These are phyloP conservation scores for Daldinia caldariorum DNA, from an alignment of 495 filamentous ascomycete species.

Conservation along the genomic window DNA sequence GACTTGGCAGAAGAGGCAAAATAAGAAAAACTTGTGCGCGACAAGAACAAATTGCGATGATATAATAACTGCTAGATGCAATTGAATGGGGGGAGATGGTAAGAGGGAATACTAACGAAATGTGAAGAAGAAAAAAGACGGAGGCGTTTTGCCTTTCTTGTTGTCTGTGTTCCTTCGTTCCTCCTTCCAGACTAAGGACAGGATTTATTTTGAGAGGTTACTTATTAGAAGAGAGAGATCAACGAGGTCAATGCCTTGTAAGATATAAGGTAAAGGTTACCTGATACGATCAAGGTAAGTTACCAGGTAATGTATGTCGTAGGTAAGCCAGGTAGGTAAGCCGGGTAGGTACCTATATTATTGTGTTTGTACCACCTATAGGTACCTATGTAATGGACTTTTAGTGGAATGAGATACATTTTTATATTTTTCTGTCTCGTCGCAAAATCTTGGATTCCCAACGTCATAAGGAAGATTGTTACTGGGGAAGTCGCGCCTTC, in stretches of 20 bases:
- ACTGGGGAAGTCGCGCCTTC: conserved; percentile 21
- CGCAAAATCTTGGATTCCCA: conserved; percentile 29
- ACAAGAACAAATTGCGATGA: not conserved
- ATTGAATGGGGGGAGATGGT: not conserved
- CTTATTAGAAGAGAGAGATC: not conserved
- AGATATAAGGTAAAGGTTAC: not conserved
- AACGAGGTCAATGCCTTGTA: not conserved
- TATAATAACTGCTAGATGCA: conserved; percentile 4
- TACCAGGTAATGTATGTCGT: not conserved
- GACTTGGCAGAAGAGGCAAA: conserved; percentile 4
- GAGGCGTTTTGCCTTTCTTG: conserved; percentile 1
- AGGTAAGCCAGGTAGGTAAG: not conserved
- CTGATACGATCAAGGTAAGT: not conserved
- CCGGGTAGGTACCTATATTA: too few relatives aligned
- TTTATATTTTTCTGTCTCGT: conserved; percentile 24
- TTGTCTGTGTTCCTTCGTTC: not conserved
- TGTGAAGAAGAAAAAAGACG: not conserved
- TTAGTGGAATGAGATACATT: not conserved
- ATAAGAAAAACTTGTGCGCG: not conserved
- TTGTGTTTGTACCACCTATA: too few relatives aligned
- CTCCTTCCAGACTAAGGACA: conserved; percentile 14
- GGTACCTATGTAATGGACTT: not conserved
- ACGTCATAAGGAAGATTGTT: conserved; percentile 35
- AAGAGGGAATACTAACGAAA: not conserved
- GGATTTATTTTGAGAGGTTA: conserved; percentile 30